These are phyloP conservation scores for Gnomoniopsis smithogilvyi DNA, from an alignment of 2,329 filamentous ascomycete species.

Conservation along the genomic window DNA sequence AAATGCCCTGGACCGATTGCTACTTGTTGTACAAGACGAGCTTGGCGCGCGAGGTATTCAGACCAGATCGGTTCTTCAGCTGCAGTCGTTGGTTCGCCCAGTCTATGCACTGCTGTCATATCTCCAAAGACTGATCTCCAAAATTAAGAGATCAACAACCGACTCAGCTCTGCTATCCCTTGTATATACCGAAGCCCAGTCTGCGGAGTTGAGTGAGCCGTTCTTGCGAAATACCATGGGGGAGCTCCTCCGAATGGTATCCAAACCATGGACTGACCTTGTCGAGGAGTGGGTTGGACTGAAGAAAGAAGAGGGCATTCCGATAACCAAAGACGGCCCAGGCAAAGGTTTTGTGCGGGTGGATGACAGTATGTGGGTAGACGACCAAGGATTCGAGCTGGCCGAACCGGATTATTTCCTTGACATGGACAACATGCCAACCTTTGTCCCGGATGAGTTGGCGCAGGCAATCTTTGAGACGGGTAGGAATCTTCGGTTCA, in stretches of 20 bases:
- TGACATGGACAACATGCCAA: constrained; percentile 63
- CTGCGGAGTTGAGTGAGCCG: constrained; percentile 60
- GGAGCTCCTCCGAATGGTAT: constrained; percentile 52
- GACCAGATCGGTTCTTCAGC: constrained; percentile 48
- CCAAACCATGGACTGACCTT: constrained; percentile 32
- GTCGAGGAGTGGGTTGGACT: constrained; percentile 75
- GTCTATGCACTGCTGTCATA: constrained; percentile 47
- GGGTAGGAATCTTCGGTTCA: constrained; percentile 70
- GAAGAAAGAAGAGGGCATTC: constrained; percentile 52
- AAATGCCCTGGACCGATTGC: constrained; percentile 44
- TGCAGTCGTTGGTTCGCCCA: constrained; percentile 48
- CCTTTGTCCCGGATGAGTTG: constrained; percentile 69
- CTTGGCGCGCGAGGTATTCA: constrained; percentile 40
- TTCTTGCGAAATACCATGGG: constrained; percentile 63
- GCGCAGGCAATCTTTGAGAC: constrained; percentile 74
- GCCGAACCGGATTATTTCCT: constrained; percentile 61
- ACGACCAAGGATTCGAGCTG: constrained; percentile 57
- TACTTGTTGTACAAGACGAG: constrained; percentile 47
- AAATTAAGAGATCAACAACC: constrained; percentile 38
- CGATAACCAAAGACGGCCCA: constrained; percentile 46
- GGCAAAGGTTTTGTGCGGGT: constrained; percentile 60
- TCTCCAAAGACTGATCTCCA: constrained; percentile 48
- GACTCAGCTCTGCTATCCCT: constrained; percentile 62
- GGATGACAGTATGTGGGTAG: constrained; percentile 49
- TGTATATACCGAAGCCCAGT: constrained; percentile 59